Evolutionary conservation across 257 asterid genomes (phyloP).

Genomic region (Thymus quinquecostatus): DNA sequence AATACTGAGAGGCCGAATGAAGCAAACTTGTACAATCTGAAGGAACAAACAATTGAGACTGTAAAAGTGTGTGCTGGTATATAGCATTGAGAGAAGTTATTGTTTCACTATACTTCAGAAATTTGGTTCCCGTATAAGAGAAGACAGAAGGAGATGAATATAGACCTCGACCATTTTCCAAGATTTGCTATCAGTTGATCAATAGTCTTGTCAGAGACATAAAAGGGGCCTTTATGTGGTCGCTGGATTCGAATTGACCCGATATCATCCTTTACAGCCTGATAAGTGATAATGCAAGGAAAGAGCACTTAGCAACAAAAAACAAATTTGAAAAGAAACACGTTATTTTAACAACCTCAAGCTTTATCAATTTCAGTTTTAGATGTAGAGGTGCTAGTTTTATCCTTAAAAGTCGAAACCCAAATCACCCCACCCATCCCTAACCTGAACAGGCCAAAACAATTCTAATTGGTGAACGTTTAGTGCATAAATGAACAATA

Average conservation of each 20-base stretch:
- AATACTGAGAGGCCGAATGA: conserved; percentile 76
- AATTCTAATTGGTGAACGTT: too few species aligned
- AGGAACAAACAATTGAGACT: conserved; percentile 22
- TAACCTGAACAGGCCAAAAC: too few species aligned
- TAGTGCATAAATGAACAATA: too few species aligned
- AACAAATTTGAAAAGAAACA: conserved; percentile 16
- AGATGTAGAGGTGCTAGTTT: conserved; percentile 4
- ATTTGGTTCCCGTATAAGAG: conserved; percentile 10
- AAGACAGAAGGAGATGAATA: conserved; percentile 17
- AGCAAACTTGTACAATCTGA: conserved; percentile 93
- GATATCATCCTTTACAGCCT: conserved; percentile 93
- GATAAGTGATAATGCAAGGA: conserved; percentile 25
- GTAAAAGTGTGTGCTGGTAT: not conserved
- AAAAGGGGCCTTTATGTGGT: conserved; percentile 95
- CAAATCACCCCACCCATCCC: too few species aligned
- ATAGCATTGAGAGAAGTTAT: conserved; percentile 2
- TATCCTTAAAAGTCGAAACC: not conserved
- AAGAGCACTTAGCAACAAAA: conserved; percentile 23
- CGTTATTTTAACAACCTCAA: not conserved
- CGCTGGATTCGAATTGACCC: conserved; percentile 89
- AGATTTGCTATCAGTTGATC: conserved; percentile 95
- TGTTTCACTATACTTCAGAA: conserved; percentile 18
- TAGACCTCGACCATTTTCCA: conserved; percentile 97
- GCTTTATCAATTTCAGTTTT: conserved; percentile 1
- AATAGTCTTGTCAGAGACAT: conserved; percentile 81